Evolutionary conservation across 2,329 filamentous ascomycete species (phyloP).

Genomic region (Epichloe brachyelytri): DNA sequence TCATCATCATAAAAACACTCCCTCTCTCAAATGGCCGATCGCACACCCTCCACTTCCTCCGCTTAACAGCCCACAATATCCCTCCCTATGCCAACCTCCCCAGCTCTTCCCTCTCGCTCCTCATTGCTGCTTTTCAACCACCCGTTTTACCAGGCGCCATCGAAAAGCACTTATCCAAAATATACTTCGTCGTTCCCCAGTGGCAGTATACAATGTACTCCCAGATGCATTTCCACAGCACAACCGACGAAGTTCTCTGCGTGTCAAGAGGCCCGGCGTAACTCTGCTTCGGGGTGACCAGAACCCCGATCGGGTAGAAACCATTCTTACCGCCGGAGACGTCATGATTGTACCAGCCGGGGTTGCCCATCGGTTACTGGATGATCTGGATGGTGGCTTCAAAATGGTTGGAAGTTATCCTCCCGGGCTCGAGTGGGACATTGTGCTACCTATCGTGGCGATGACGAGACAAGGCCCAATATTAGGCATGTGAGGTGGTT

Average conservation of each 20-base stretch:
- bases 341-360: slow-evolving; percentile 53
- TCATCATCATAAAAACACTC: not conserved
- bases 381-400: slow-evolving; percentile 42
- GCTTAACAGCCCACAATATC: slow-evolving; percentile 46
- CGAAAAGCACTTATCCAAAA: not conserved
- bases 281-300: slow-evolving; percentile 52
- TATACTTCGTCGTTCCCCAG: not conserved
- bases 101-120: slow-evolving; percentile 52
- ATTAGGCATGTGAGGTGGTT: slow-evolving; percentile 9
- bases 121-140: slow-evolving; percentile 17
- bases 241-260: slow-evolving; percentile 52
- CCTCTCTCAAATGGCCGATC: not conserved
- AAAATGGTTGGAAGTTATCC: slow-evolving; percentile 59
- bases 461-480: not conserved
- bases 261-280: slow-evolving; percentile 44
- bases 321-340: slow-evolving; percentile 43
- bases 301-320: slow-evolving; percentile 27
- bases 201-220: not conserved
- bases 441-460: slow-evolving; percentile 29
- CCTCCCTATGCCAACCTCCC: slow-evolving; percentile 42
- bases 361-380: slow-evolving; percentile 46
- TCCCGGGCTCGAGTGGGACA: slow-evolving; percentile 46
- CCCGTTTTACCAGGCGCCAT: not conserved
- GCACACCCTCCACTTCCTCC: slow-evolving; percentile 31
- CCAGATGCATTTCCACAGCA: slow-evolving; percentile 57